Base-by-base conservation (phyloP, 148 eudicot species). In the Rhododendron molle region DNA sequence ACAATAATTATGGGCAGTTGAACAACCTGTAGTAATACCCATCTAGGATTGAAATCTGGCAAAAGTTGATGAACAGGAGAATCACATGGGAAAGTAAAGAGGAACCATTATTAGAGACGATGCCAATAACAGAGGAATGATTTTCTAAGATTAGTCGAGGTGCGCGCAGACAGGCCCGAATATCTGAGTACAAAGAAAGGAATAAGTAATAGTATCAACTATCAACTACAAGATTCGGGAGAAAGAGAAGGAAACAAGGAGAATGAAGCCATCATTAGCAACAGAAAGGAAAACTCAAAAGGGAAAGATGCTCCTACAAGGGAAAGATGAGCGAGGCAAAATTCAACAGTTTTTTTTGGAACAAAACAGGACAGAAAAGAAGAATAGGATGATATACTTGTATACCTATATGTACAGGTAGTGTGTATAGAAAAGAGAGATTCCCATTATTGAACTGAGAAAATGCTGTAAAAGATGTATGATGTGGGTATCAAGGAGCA, bases 1-100 rank as follows among this genome's bases (percentile, higher is more conserved):
- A 20, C 50, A 46, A 79, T 81, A n/a, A 36, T 26, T 2, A 79
- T 72, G 60, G 80, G 40, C 67, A 83, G 76, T 80, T 44, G 71
- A 76, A 65, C 77, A 74, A 86, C 74, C 85, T 81, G 56, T 28
- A 74, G 81, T 56, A 43, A 72, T 76, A 43, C 81, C 82, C 88
- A 40, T 76, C 73, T 16, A 38, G 47, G 30, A 30, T 30, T 13
- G 16, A 67, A 56, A 43, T 32, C 49, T 50, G 77, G 46, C 60
- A 80, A 71, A 81, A 36, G 78, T 80, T 32, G 69, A 85, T 34
- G 78, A 62, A 80, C 71, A 87, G 73, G 71, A 87, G 84, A 77
- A 80, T 79, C 89, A 81, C 89, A 87, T 80, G 89, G 21, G 18
- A 23, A 73, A n/a, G 21, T 81, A 69, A 62, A 87, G 56, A 40